Percentiles rank a stretch among this genome's conserved stretches.
Conservation (phyloP, 805 yeast genomes). For the Schwanniomyces yamadae region DNA sequence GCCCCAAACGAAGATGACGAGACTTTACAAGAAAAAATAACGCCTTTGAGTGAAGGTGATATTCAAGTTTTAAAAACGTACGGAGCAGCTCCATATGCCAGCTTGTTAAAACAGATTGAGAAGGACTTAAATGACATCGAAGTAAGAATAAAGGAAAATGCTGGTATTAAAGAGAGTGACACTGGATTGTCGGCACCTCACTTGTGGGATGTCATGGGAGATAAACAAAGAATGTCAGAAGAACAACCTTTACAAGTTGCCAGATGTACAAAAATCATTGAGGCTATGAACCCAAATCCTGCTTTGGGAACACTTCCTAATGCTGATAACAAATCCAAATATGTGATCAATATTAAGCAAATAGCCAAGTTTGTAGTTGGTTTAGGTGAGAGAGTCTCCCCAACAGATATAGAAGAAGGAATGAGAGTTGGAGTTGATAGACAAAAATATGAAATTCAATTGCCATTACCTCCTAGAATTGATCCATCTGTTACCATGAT, state of each 20-base stretch:
- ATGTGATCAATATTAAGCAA: constrained; percentile 95
- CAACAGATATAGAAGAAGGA: constrained; percentile 98
- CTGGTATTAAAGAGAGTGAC: constrained; percentile 92
- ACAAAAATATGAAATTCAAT: constrained; percentile 92
- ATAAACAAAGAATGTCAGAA: constrained; percentile 85
- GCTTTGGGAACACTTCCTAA: constrained; percentile 41
- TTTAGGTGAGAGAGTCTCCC: constrained; percentile 93
- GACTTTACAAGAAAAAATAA: constrained; percentile 66
- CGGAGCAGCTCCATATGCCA: constrained; percentile 96
- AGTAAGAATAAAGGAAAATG: constrained; percentile 85
- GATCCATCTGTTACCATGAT: constrained; percentile 99
- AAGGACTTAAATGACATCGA: constrained; percentile 84
- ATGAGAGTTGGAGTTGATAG: constrained; percentile 99
- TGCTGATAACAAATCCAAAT: constrained; percentile 84
- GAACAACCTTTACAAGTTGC: constrained; percentile 98
- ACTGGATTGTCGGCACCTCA: constrained; percentile 98
- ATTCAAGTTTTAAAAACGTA: constrained; percentile 96
- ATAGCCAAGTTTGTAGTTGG: constrained; percentile 98
- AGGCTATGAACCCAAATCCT: constrained; percentile 45
- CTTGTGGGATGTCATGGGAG: constrained; percentile 97
- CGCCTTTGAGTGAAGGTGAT: constrained; percentile 92
- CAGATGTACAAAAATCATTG: constrained; percentile 95
- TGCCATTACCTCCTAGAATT: constrained; percentile 96
- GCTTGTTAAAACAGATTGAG: constrained; percentile 76
- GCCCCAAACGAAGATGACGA: constrained; percentile 77